Conservation (phyloP, 371 early-diverging fungal species). For the Rhizomucor miehei region DNA sequence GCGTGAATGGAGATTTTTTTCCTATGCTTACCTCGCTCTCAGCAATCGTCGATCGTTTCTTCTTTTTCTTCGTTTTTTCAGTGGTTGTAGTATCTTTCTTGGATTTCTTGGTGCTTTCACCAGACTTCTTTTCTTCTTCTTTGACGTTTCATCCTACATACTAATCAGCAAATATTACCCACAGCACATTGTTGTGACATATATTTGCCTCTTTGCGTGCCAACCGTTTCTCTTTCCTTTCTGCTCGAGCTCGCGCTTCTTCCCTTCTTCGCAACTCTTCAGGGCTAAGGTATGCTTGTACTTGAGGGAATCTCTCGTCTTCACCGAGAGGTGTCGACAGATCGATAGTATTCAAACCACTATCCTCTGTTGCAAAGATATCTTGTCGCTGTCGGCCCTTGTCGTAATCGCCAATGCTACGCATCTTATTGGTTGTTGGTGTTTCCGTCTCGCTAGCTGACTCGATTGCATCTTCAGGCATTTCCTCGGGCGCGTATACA, state of each 20-base stretch:
- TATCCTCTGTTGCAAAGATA: conserved; percentile 35
- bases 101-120: conserved; percentile 11
- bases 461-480: conserved; percentile 61
- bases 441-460: conserved; percentile 48
- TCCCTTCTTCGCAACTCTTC: conserved; percentile 59
- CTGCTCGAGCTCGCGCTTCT: conserved; percentile 45
- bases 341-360: conserved; percentile 55
- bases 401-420: conserved; percentile 7
- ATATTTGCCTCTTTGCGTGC: conserved; percentile 13
- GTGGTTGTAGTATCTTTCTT: conserved; percentile 26
- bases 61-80: conserved; percentile 23
- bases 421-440: conserved; percentile 6
- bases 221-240: conserved; percentile 37
- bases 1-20: no score
- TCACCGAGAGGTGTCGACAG: conserved; percentile 59
- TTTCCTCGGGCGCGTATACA: conserved; percentile 62
- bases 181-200: not conserved
- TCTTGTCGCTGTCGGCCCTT: conserved; percentile 31
- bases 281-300: conserved; percentile 58
- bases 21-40: conserved; percentile 6
- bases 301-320: conserved; percentile 60
- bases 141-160: conserved; percentile 13
- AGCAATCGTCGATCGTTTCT: conserved; percentile 14
- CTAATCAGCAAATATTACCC: conserved; percentile 1
- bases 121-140: conserved; percentile 21